Percentiles rank a stretch among this genome's conserved stretches.
phyloP scores from a whole-genome alignment of 495 filamentous ascomycete genomes.

The Pseudotulostoma volvatum region DNA sequence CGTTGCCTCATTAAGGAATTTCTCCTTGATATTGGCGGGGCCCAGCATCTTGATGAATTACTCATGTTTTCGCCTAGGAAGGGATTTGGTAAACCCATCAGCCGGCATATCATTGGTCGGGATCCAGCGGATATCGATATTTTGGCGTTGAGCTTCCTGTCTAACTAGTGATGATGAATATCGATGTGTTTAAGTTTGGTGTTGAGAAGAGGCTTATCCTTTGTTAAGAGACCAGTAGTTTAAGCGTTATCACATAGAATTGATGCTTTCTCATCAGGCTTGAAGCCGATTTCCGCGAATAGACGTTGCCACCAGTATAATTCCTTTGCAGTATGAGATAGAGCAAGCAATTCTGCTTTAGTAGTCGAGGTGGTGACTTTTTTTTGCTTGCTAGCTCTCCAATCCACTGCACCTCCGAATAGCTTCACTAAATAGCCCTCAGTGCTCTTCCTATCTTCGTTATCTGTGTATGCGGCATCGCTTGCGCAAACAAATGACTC shows the following conservation, averaged over 20 bases:
- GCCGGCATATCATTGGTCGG: neutral
- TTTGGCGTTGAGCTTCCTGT: neutral
- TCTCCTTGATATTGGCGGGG: no score
- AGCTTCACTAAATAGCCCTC: conserved; percentile 10
- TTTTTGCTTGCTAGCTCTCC: conserved; percentile 8
- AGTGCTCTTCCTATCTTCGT: conserved; percentile 7
- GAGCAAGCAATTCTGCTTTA: conserved; percentile 7
- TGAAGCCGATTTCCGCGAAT: neutral
- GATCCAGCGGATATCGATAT: neutral
- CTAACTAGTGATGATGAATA: conserved; percentile 1
- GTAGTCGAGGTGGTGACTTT: conserved; percentile 10
- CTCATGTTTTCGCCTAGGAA: neutral
- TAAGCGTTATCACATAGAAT: neutral
- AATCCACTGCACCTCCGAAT: conserved; percentile 10
- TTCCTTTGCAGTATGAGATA: conserved; percentile 8
- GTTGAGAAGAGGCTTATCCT: conserved; percentile 1
- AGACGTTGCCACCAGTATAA: conserved; percentile 2
- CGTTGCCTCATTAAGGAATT: no score
- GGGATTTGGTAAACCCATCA: neutral
- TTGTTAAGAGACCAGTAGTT: neutral
- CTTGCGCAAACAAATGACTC: conserved; percentile 2
- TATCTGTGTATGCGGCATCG: conserved; percentile 10
- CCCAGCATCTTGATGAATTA: neutral
- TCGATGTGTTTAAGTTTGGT: neutral
- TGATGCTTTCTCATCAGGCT: neutral